Evolutionary conservation across 176 grass and related monocot genomes (phyloP).

Genomic region (Phragmites australis): DNA sequence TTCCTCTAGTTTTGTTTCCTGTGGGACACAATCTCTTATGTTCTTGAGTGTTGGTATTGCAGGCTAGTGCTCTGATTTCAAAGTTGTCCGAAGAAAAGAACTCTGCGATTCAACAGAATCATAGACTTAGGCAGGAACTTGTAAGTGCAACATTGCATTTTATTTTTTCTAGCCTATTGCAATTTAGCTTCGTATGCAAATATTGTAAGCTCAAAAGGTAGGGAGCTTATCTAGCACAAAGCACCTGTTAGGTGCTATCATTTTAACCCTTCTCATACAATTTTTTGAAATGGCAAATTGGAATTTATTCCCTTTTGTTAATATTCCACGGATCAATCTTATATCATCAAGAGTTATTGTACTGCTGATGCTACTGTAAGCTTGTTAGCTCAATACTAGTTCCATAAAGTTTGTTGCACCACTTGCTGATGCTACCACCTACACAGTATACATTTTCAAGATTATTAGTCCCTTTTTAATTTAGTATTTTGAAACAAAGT

Average conservation of each 20-base stretch:
- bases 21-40: constrained; percentile 31
- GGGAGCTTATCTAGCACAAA: background rate
- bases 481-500: constrained; percentile 15
- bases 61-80: constrained; percentile 66
- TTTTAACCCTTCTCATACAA: background rate
- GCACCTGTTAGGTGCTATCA: constrained; percentile 3
- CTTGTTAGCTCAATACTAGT: too few species aligned
- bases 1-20: background rate
- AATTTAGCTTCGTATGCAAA: background rate
- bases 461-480: background rate
- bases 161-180: constrained; percentile 4
- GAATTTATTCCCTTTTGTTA: too few species aligned
- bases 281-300: too few species aligned
- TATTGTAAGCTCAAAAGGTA: background rate
- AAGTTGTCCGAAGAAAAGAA: constrained; percentile 72
- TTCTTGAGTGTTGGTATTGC: constrained; percentile 7
- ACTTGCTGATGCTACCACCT: background rate
- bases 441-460: constrained; percentile 6
- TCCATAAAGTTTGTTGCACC: too few species aligned
- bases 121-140: constrained; percentile 68
- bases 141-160: constrained; percentile 39
- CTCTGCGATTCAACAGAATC: constrained; percentile 68
- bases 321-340: too few species aligned
- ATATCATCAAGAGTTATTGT: too few species aligned
- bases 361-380: too few species aligned